Evolutionary conservation across 2,329 filamentous ascomycete species (phyloP), one percentile per base, ranked within the genome.

Genomic region (Sporothrix brasiliensis): DNA sequence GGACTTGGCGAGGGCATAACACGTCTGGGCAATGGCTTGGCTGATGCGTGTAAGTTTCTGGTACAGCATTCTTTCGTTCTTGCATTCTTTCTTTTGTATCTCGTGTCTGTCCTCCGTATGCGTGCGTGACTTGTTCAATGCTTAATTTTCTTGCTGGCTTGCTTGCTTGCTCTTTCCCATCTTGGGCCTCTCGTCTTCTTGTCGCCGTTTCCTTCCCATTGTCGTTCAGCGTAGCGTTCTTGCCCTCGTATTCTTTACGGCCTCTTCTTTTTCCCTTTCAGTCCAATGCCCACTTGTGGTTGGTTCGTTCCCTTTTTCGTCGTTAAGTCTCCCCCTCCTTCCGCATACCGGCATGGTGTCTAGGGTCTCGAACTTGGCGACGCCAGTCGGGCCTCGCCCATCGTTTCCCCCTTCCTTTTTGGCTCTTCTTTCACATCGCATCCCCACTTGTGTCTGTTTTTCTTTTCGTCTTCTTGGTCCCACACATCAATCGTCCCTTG

Each of bases 41-140:
- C 30, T 24, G 63, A 39, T 5, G 47, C 47, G 27, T 67, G 49
- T 53, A 67, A 53, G 63, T 65, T 67, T 34, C 58, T 61, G n/a
- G 47, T 61, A 13, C n/a, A 44, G 34, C 21, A 61, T 39, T 61
- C n/a, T 61, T 60, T 34, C 34, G 6, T 53, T 24, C 39, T 44
- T 49, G 44, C 44, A 19, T 49, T 49, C 4, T 5, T 49, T 14
- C 47, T 16, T 34, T 58, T 61, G 44, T 49, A 19, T 19, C 44
- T 16, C 10, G 34, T 34, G 34, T 34, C 34, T 34, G 34, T 34
- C 34, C 34, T 34, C 5, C 34, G 34, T 34, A 34, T 34, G 34
- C 34, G 34, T 34, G 6, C 6, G 5, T 34, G 34, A 34, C 30
- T 50, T 30, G 41, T 13, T n/a, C 34, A 34, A 34, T 34, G 7